Base-by-base conservation (phyloP, 2,329 filamentous ascomycete genomes). In the Xylariaceae sp. region DNA sequence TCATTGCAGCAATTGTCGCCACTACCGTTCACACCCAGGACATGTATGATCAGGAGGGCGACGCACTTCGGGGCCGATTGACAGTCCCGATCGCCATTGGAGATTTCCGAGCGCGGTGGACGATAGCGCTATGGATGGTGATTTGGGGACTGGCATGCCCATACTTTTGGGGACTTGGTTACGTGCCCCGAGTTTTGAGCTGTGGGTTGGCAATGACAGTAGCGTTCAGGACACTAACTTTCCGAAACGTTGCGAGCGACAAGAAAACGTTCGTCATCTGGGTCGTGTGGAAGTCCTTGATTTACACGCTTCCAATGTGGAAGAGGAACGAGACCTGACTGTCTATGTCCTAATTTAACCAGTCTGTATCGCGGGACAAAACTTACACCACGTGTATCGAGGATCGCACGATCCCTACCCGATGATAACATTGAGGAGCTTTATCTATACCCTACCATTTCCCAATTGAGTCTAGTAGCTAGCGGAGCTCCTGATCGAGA, bases 1-100 rank as follows among this genome's bases (percentile, higher is more conserved):
- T 47, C 14, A 20, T 50, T 21, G 37, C 35, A 2, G 21, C 22
- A 7, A 21, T 50, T 19, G 23, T 47, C 27, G 22, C 42, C 11
- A 44, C 32, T 12, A 44, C 44, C 3, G 32, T 44, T 17, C 40
- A 50, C 2, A 33, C 40, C 3, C 42, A 45, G 25, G 46, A 42
- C 32, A 45, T 42, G 46, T 23, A 40, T 20, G 42, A 49, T 27
- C 42, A 45, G 23, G 25, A 45, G 5, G 46, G 46, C 12, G 46
- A 49, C 21, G 10, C 23, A 7, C 17, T 7, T 5, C 16, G 37
- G 2, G 37, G 34, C 6, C 46, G 46, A 16, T 16, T 12, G 27
- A 35, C 42, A 3, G 12, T 49, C 23, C 46, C 46, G 11, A 10
- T 45, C 8, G 17, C 20, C 10, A 37, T 49, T 2, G 46, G 46